Evolutionary conservation across 768 basidiomycete species (phyloP).

Genomic region (Tylopilus subfusipes): DNA sequence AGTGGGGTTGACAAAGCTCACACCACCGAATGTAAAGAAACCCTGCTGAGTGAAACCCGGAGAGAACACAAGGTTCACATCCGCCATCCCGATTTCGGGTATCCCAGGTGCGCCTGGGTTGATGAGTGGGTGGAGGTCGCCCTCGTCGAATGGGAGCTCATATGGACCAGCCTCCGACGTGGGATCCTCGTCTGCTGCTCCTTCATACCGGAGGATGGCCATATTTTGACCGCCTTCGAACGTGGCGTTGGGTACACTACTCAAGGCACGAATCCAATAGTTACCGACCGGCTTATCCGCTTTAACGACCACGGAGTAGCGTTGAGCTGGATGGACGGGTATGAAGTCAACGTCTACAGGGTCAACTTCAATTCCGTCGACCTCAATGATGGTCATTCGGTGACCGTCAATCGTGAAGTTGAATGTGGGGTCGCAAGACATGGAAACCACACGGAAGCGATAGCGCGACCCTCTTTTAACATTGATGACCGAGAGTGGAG

Average conservation of each 20-base stretch:
- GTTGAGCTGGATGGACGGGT: slow-evolving; percentile 26
- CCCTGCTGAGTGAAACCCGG: background rate
- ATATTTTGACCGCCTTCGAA: slow-evolving; percentile 40
- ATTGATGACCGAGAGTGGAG: slow-evolving; percentile 42
- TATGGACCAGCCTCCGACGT: slow-evolving; percentile 34
- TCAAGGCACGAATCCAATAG: background rate
- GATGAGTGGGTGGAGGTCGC: slow-evolving; percentile 35
- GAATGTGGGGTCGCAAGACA: slow-evolving; percentile 40
- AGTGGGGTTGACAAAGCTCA: slow-evolving; percentile 27
- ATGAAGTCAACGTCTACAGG: background rate
- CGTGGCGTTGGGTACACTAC: slow-evolving; percentile 13
- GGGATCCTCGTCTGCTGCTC: slow-evolving; percentile 43
- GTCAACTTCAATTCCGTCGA: background rate
- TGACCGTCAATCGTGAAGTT: background rate
- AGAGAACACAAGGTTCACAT: slow-evolving; percentile 32
- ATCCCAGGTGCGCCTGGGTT: slow-evolving; percentile 36
- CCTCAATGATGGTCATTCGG: background rate
- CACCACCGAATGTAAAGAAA: slow-evolving; percentile 24
- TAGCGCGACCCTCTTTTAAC: slow-evolving; percentile 43
- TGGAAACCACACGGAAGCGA: slow-evolving; percentile 49
- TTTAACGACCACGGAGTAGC: background rate
- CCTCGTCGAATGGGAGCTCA: slow-evolving; percentile 35
- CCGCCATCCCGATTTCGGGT: slow-evolving; percentile 37
- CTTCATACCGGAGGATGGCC: slow-evolving; percentile 49
- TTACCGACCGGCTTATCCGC: slow-evolving; percentile 30